Evolutionary conservation across 225 moss, liverwort and hornwort genomes (phyloP).

Genomic region (Bryum argenteum): DNA sequence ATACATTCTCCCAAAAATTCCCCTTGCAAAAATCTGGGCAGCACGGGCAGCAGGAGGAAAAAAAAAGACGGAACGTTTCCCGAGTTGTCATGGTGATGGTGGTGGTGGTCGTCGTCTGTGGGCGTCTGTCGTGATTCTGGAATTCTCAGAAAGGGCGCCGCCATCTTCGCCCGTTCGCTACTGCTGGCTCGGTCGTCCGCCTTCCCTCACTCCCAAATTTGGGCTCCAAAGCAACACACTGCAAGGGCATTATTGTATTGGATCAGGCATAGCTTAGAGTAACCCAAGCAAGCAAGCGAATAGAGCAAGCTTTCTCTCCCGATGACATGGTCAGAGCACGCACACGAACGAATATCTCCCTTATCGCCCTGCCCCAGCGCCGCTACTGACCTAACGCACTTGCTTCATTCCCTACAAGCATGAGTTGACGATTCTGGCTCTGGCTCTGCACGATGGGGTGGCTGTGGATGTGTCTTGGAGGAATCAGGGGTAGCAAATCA

Average conservation of each 20-base stretch:
- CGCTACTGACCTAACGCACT: slow-evolving; percentile 3
- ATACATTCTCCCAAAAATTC: no score
- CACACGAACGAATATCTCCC: not conserved
- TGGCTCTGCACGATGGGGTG: slow-evolving; percentile 42
- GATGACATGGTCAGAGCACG: not conserved
- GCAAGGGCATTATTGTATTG: not conserved
- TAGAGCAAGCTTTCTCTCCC: not conserved
- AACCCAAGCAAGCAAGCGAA: no score
- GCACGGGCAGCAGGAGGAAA: not conserved
- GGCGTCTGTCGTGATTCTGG: slow-evolving; percentile 19
- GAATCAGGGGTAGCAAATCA: slow-evolving; percentile 32
- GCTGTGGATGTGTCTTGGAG: slow-evolving; percentile 52
- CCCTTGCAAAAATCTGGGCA: no score
- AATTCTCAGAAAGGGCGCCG: slow-evolving; percentile 42
- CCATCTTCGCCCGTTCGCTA: slow-evolving; percentile 27
- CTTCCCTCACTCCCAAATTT: slow-evolving; percentile 29
- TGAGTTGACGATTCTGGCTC: slow-evolving; percentile 9
- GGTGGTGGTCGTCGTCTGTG: not conserved
- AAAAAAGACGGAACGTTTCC: not conserved
- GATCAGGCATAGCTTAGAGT: not conserved
- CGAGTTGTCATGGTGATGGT: not conserved
- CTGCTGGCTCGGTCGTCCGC: slow-evolving; percentile 1
- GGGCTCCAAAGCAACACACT: not conserved
- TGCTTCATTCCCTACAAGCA: not conserved
- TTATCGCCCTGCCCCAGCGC: not conserved